Percentiles rank a stretch among this genome's conserved stretches.
Conservation (phyloP, 2,329 filamentous ascomycete species). For the Talaromyces sp. region DNA sequence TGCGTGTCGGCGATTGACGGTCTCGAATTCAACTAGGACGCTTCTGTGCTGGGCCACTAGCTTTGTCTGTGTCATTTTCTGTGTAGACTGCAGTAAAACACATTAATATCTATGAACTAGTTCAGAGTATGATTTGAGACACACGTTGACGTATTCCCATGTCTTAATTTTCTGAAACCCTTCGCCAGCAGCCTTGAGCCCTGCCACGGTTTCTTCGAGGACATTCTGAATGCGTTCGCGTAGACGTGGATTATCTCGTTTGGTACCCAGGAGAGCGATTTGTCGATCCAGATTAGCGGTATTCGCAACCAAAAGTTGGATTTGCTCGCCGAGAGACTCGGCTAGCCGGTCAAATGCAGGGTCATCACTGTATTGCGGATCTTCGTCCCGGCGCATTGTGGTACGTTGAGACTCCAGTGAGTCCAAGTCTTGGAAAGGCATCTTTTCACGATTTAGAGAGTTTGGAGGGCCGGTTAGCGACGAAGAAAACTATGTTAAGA, state of each 20-base stretch:
- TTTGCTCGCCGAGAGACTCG: constrained; percentile 79
- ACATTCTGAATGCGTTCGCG: constrained; percentile 87
- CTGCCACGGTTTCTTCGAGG: constrained; percentile 80
- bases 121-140: constrained; percentile 26
- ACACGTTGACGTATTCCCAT: constrained; percentile 81
- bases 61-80: constrained; percentile 96
- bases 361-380: constrained; percentile 81
- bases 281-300: constrained; percentile 84
- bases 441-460: constrained; percentile 40
- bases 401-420: constrained; percentile 79
- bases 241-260: constrained; percentile 86
- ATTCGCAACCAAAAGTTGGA: constrained; percentile 86
- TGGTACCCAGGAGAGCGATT: constrained; percentile 82
- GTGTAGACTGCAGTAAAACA: constrained; percentile 67
- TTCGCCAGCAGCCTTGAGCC: constrained; percentile 90
- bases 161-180: constrained; percentile 88
- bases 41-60: constrained; percentile 90
- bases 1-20: constrained; percentile 82
- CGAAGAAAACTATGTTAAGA: constrained; percentile 4
- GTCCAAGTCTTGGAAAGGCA: constrained; percentile 91
- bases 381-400: constrained; percentile 67
- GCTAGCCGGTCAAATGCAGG: constrained; percentile 87
- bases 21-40: constrained; percentile 87
- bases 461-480: constrained; percentile 3
- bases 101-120: constrained; percentile 6